Conservation (phyloP, 768 basidiomycete genomes). For the Amanita thiersii region DNA sequence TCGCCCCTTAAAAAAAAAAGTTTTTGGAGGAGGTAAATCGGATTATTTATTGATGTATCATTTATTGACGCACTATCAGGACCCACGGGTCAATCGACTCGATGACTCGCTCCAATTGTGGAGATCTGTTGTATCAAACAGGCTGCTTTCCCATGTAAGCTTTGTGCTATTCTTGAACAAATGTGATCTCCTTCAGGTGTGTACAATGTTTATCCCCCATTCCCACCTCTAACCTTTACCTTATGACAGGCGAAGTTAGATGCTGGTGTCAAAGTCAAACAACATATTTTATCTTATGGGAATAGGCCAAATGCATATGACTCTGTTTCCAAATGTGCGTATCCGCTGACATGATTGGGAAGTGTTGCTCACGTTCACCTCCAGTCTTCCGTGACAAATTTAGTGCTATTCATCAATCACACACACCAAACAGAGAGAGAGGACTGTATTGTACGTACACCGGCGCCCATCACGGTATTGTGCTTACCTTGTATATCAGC, state of each 20-base stretch:
- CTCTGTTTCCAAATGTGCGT: constrained; percentile 65
- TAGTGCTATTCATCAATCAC: constrained; percentile 55
- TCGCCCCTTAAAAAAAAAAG: constrained; percentile 16
- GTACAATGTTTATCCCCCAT: constrained; percentile 9
- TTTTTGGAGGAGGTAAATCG: constrained; percentile 58
- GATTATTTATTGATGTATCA: no score
- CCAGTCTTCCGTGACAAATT: constrained; percentile 73
- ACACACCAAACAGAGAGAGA: constrained; percentile 62
- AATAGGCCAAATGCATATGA: constrained; percentile 76
- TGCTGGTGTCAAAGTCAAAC: constrained; percentile 62
- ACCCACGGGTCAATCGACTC: constrained; percentile 63
- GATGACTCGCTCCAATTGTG: constrained; percentile 76
- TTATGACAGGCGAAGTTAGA: constrained; percentile 57
- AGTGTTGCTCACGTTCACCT: constrained; percentile 6
- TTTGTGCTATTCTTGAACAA: constrained; percentile 82
- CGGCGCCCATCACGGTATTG: not conserved
- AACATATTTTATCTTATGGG: constrained; percentile 64
- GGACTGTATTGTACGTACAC: constrained; percentile 58
- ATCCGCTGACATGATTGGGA: not conserved
- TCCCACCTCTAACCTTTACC: constrained; percentile 4
- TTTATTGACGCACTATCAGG: constrained; percentile 30
- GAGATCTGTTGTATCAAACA: constrained; percentile 67
- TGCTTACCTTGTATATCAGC: constrained; percentile 30
- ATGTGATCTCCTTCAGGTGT: constrained; percentile 65
- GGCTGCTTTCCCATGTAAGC: constrained; percentile 63